Conservation (phyloP, 768 basidiomycete genomes). For the Leucocoprinus sp. region DNA sequence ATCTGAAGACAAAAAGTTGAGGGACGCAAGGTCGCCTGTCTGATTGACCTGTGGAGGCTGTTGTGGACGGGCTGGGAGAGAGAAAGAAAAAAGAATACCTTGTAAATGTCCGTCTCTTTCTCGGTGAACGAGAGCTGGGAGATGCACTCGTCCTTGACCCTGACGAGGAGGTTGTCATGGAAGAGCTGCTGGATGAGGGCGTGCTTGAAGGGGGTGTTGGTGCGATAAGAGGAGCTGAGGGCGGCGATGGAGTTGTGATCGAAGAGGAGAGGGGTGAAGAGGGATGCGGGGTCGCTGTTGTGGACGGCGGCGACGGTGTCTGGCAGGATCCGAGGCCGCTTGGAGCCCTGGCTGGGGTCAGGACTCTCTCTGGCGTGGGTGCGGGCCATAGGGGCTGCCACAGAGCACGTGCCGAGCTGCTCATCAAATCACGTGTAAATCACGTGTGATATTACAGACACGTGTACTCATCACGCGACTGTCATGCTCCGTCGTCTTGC, state of each 20-base stretch:
- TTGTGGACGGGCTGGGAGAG: conserved; percentile 8
- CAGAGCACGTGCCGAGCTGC: too few relatives aligned
- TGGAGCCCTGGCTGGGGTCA: too few relatives aligned
- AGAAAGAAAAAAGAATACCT: conserved; percentile 36
- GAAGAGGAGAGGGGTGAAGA: conserved; percentile 51
- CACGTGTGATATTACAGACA: too few relatives aligned
- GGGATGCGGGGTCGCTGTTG: conserved; percentile 24
- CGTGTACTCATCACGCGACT: too few relatives aligned
- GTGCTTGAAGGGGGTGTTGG: conserved; percentile 72
- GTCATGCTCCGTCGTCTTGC: conserved; percentile 30
- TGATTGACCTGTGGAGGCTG: conserved; percentile 68
- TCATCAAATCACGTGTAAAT: too few relatives aligned
- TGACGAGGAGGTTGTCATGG: conserved; percentile 70
- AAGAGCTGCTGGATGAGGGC: conserved; percentile 75
- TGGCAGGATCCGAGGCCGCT: too few relatives aligned
- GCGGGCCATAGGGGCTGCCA: conserved; percentile 30
- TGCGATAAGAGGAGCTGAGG: conserved; percentile 47
- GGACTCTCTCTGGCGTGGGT: conserved; percentile 40
- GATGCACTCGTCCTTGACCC: conserved; percentile 80
- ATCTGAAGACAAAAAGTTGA: conserved; percentile 72
- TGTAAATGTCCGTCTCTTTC: conserved; percentile 99
- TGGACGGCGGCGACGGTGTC: conserved; percentile 20
- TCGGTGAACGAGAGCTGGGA: conserved; percentile 74
- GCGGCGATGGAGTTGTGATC: conserved; percentile 45
- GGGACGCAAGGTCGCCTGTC: conserved; percentile 92